These are phyloP conservation scores for Metarhizium brunneum DNA, from an alignment of 2,329 filamentous ascomycete genomes.

Conservation along the genomic window DNA sequence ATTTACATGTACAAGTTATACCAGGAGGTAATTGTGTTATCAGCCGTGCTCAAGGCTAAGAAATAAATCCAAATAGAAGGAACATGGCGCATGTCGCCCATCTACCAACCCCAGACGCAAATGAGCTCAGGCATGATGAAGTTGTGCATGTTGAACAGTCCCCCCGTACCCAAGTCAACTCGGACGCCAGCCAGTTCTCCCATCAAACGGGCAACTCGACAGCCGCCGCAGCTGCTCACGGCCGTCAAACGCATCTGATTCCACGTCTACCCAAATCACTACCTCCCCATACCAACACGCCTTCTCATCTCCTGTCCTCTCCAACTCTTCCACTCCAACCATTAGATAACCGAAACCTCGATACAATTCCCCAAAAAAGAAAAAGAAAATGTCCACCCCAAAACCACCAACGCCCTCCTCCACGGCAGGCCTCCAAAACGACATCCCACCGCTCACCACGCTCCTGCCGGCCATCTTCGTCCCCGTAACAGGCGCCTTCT, in stretches of 20 bases:
- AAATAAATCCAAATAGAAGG: background rate
- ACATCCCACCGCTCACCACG: conserved; percentile 12
- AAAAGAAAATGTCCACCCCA: background rate
- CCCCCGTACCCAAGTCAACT: too few species aligned
- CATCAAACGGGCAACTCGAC: background rate
- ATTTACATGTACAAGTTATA: background rate
- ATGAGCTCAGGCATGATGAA: background rate
- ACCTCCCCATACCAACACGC: too few species aligned
- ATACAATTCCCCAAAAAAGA: too few species aligned
- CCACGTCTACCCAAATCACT: too few species aligned
- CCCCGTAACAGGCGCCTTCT: conserved; percentile 17
- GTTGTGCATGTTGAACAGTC: too few species aligned
- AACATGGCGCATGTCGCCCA: background rate
- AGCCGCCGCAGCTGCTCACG: background rate
- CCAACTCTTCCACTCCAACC: too few species aligned
- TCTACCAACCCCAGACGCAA: background rate
- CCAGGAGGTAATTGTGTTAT: background rate
- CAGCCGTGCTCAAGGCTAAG: too few species aligned
- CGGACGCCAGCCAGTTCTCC: background rate
- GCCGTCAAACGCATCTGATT: background rate
- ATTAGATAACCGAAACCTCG: too few species aligned
- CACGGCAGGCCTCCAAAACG: background rate
- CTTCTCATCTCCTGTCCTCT: too few species aligned
- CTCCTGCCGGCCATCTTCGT: conserved; percentile 25
- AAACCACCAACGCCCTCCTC: too few species aligned